Conservation (phyloP, 768 basidiomycete genomes). For the Tricholoma saponaceum region DNA sequence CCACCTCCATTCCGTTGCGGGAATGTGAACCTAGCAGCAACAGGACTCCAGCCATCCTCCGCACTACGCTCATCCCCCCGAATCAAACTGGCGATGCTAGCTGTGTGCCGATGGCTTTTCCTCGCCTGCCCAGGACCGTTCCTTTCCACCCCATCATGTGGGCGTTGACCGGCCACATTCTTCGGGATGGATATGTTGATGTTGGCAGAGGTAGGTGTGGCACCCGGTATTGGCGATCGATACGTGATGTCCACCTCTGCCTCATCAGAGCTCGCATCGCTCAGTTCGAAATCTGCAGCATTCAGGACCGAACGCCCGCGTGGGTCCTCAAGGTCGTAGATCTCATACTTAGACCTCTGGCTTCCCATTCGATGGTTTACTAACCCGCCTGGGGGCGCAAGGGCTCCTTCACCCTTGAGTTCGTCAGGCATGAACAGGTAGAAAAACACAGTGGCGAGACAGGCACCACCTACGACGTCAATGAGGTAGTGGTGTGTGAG, state of each 20-base stretch:
- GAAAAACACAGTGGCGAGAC: constrained; percentile 83
- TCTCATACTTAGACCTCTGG: constrained; percentile 62
- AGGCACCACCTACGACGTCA: constrained; percentile 92
- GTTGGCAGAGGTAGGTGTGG: constrained; percentile 30
- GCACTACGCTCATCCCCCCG: constrained; percentile 67
- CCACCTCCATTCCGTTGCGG: constrained; percentile 5
- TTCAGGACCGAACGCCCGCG: constrained; percentile 35
- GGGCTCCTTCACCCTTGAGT: constrained; percentile 53
- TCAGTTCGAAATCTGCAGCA: constrained; percentile 51
- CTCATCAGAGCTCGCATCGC: constrained; percentile 56
- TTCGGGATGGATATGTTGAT: constrained; percentile 18
- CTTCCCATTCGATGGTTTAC: constrained; percentile 8
- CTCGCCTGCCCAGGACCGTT: constrained; percentile 6
- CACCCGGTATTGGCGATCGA: constrained; percentile 53
- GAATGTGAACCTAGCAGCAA: constrained; percentile 30
- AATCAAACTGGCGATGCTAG: constrained; percentile 80
- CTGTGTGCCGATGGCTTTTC: constrained; percentile 70
- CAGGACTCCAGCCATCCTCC: constrained; percentile 84
- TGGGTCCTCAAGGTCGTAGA: constrained; percentile 73
- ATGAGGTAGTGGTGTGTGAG: constrained; percentile 98
- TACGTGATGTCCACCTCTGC: constrained; percentile 69
- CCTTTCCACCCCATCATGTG: constrained; percentile 18
- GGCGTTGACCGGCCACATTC: constrained; percentile 5
- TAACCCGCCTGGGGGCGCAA: constrained; percentile 40
- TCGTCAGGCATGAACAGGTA: constrained; percentile 85